phyloP scores from a whole-genome alignment of 768 basidiomycete species.

The Suillus subaureus region DNA sequence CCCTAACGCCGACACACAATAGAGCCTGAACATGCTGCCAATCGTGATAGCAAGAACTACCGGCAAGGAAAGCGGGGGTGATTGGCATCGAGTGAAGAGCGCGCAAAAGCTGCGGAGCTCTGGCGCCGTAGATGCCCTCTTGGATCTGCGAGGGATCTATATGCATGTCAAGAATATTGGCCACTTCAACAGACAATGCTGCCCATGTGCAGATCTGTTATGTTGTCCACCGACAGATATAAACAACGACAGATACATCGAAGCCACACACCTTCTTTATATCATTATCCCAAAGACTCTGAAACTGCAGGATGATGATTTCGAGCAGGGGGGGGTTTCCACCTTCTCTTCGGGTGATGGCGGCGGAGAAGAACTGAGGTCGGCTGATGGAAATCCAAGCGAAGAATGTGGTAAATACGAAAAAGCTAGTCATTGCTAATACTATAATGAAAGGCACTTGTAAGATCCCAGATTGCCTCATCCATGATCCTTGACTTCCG shows the following conservation, averaged over 20 bases:
- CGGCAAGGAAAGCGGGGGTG: conserved; percentile 19
- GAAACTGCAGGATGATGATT: not conserved
- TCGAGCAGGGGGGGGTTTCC: not conserved
- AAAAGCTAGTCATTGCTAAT: no score
- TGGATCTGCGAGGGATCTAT: not conserved
- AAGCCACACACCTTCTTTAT: not conserved
- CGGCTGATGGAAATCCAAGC: no score
- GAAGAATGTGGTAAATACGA: no score
- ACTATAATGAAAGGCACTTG: no score
- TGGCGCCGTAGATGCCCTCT: not conserved
- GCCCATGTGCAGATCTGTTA: conserved; percentile 26
- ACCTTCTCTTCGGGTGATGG: conserved; percentile 39
- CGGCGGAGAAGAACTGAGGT: conserved; percentile 43
- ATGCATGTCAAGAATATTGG: not conserved
- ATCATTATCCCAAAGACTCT: not conserved
- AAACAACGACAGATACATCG: not conserved
- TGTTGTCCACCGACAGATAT: not conserved
- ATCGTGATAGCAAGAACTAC: conserved; percentile 16
- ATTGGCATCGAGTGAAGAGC: not conserved
- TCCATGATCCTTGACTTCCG: no score
- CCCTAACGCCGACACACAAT: conserved; percentile 27
- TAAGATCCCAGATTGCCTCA: no score
- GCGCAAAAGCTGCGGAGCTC: not conserved
- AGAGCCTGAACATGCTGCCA: conserved; percentile 25
- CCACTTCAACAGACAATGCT: conserved; percentile 21